Evolutionary conservation across 1,284 basidiomycete species (phyloP), one percentile per base, ranked within the genome.

Genomic region (Moniliella sp.): DNA sequence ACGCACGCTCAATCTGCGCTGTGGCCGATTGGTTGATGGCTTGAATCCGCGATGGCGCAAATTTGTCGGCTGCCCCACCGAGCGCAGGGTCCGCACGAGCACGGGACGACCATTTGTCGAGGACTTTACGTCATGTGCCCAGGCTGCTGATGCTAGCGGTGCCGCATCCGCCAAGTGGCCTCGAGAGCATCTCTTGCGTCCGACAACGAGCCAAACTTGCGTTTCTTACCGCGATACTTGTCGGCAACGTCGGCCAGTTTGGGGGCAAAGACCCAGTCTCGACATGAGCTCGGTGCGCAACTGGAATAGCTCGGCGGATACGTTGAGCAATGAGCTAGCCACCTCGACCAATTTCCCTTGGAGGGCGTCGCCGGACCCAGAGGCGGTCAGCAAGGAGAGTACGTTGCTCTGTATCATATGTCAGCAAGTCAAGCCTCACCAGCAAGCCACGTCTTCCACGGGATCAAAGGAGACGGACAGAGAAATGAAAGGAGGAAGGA

Each of bases 21-120:
- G 39, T 42, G 0, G 48, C 40, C 8, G 38, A 31, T 26, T 50
- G 51, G 33, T 50, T 47, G 33, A 56, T 43, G 0, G 52, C 53
- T 7, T 46, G 48, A n/a, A 54, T 34, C 27, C n/a, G n/a, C 10
- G 11, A 48, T 15, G 2, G 25, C 27, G 0, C 35, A 23, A 41
- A 37, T 30, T 43, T 36, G 23, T 36, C 40, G 31, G 42, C 37
- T 16, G 34, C 15, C 0, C n/a, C 10, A 23, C 36, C 34, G 7
- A 33, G 29, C 12, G 34, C 36, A 7, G 12, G 7, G 14, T 30
- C 18, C 12, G 33, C 34, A 9, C 15, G 14, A 12, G 8, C 5
- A 5, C 5, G 39, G 27, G 16, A 33, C 37, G 4, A n/a, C n/a
- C n/a, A n/a, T n/a, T n/a, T n/a, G n/a, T n/a, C n/a, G n/a, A n/a